Conservation (phyloP, 176 grass and related monocot species). For the Aegilops sharonensis region DNA sequence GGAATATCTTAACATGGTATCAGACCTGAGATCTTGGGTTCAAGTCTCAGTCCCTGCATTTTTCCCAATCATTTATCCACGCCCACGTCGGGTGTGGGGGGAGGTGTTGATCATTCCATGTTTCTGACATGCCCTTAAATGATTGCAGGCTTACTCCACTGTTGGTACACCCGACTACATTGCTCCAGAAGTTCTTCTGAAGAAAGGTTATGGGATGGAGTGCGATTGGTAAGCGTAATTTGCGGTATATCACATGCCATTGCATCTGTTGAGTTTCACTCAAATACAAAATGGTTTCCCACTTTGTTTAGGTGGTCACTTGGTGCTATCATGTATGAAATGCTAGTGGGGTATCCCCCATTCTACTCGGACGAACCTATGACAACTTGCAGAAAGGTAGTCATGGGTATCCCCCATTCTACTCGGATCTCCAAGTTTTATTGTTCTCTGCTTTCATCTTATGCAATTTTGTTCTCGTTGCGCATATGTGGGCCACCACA, state of each 20-base stretch:
- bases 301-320: slow-evolving; percentile 89
- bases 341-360: slow-evolving; percentile 96
- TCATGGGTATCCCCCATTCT: slow-evolving; percentile 25
- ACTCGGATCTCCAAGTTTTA: neutral
- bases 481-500: slow-evolving; percentile 28
- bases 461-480: neutral
- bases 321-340: slow-evolving; percentile 99
- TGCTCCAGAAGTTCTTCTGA: slow-evolving; percentile 95
- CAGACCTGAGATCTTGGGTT: no score
- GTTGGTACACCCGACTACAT: slow-evolving; percentile 99
- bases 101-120: neutral
- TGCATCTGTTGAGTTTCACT: slow-evolving; percentile 22
- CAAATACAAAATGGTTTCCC: slow-evolving; percentile 1
- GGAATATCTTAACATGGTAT: no score
- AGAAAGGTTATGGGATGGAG: slow-evolving; percentile 98
- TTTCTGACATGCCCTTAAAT: slow-evolving; percentile 19
- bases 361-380: slow-evolving; percentile 98
- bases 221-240: slow-evolving; percentile 81
- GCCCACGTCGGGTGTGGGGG: no score
- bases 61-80: no score
- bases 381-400: slow-evolving; percentile 99
- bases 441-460: neutral
- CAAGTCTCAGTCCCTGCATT: no score
- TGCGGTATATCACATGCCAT: neutral
- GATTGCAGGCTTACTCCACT: slow-evolving; percentile 89